Evolutionary conservation across 495 filamentous ascomycete genomes (phyloP), one percentile per base, ranked within the genome.

Genomic region (Poronia punctata): DNA sequence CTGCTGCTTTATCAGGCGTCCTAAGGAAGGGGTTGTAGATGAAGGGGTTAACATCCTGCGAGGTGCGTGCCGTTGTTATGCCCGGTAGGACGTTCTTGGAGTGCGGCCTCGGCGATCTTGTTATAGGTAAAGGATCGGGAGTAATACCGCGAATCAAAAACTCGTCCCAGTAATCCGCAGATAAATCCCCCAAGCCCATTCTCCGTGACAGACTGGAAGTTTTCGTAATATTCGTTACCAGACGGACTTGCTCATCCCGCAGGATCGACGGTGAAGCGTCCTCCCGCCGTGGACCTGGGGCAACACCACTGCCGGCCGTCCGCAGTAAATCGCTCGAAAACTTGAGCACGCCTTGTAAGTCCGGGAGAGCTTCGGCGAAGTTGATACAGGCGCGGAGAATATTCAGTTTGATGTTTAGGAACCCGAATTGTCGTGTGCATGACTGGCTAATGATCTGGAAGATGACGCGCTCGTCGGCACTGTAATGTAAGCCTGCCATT

Each of bases 111-210:
- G 88, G 81, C n/a, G 71, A 71, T 46, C 65, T 57, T 7, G 63
- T 64, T 9, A 48, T 34, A 11, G 71, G 58, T 24, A 71, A 49
- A 11, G 71, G 59, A 39, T 76, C 69, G 18, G 92, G 59, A 33
- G 84, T 78, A 22, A 98, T 71, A 46, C 81, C 88, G 22, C 92
- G 78, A 27, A 98, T 71, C 0, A 98, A 71, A 53, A 98, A 97
- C 33, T 90, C 84, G 59, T 98, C 92, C 92, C 92, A 98, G 53
- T 94, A 98, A 38, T 90, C 83, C 12, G 85, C 86, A 40, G 82
- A 73, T 31, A 90, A 56, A 40, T 79, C 56, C 4, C 70, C 59
- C 2, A 86, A 59, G 1, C 89, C 88, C 24, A 95, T 64, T 43
- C 82, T 82, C 50, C 74, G 75, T 0, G 84, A 80, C 14, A 88